A percentile compares a stretch with the other conserved stretches of the same genome.
phyloP scores from a whole-genome alignment of 192 early-diverging fungal genomes.

The Coemansia sp. region DNA sequence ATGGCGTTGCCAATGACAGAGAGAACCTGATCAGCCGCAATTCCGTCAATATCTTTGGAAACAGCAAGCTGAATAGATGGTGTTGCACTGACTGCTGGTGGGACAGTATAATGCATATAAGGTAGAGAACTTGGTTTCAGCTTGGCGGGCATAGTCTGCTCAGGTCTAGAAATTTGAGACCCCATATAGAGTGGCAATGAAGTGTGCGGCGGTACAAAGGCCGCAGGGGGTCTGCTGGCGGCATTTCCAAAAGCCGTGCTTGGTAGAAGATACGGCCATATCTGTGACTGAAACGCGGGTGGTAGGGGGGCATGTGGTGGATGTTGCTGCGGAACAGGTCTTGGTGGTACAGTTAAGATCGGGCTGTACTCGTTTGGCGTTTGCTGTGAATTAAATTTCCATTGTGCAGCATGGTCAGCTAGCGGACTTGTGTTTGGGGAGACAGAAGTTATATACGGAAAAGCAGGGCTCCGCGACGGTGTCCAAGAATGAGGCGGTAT shows the following conservation, averaged over 20 bases:
- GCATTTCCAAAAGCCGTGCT: not conserved
- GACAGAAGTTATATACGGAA: not conserved
- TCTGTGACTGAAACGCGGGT: slow-evolving; percentile 10
- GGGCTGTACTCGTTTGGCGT: slow-evolving; percentile 4
- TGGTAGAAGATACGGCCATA: not conserved
- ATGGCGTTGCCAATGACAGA: slow-evolving; percentile 32
- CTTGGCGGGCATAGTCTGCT: not conserved
- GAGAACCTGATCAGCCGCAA: slow-evolving; percentile 20
- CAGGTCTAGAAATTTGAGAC: not conserved
- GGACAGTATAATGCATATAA: not conserved
- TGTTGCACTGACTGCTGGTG: not conserved
- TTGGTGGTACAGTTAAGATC: slow-evolving; percentile 1
- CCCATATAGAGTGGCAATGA: not conserved
- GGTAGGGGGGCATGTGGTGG: slow-evolving; percentile 2
- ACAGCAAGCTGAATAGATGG: not conserved
- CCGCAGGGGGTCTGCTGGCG: slow-evolving; percentile 1
- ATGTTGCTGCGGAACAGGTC: slow-evolving; percentile 2
- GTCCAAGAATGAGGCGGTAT: not conserved
- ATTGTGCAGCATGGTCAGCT: slow-evolving; percentile 1
- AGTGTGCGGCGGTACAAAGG: not conserved
- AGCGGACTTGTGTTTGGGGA: not conserved
- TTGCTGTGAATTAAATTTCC: not conserved
- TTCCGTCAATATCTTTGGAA: slow-evolving; percentile 17
- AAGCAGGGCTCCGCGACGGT: not conserved
- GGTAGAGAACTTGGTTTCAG: not conserved